A percentile compares a stretch with the other conserved stretches of the same genome.
Evolutionary conservation across 2,329 filamentous ascomycete genomes (phyloP).

Genomic region (Cryphonectria japonica): DNA sequence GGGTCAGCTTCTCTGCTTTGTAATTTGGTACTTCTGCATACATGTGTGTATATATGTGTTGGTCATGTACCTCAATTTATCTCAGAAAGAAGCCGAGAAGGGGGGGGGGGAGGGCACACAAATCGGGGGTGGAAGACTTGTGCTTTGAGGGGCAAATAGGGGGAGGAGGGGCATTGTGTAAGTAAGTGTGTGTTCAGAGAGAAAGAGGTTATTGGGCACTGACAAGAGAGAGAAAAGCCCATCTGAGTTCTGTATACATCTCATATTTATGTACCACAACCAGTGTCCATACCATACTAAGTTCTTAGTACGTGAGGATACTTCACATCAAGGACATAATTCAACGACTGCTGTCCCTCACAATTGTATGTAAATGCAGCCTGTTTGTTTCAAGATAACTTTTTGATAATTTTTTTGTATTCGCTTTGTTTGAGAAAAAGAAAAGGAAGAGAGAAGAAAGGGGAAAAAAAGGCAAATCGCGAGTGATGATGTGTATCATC

Average conservation of each 20-base stretch:
- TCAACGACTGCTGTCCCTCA: background rate
- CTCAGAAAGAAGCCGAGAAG: too few relatives aligned
- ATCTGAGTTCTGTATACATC: too few relatives aligned
- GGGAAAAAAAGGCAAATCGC: background rate
- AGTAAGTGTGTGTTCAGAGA: background rate
- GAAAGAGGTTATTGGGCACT: background rate
- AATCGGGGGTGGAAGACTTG: too few relatives aligned
- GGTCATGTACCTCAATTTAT: too few relatives aligned
- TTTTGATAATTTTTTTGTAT: background rate
- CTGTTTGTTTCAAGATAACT: background rate
- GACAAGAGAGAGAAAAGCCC: too few relatives aligned
- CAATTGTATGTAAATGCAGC: background rate
- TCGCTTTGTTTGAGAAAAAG: background rate
- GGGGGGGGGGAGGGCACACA: too few relatives aligned
- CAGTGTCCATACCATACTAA: too few relatives aligned
- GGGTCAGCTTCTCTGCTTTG: too few relatives aligned
- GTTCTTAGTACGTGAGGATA: background rate
- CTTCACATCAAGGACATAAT: background rate
- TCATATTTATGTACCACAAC: too few relatives aligned
- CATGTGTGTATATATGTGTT: too few relatives aligned
- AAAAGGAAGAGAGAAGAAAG: background rate
- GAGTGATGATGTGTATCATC: slow-evolving; percentile 30
- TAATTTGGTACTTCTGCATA: background rate
- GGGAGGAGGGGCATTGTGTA: background rate
- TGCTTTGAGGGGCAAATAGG: background rate